Evolutionary conservation across 2,329 filamentous ascomycete species (phyloP).

Genomic region (Paramyrothecium roridum): DNA sequence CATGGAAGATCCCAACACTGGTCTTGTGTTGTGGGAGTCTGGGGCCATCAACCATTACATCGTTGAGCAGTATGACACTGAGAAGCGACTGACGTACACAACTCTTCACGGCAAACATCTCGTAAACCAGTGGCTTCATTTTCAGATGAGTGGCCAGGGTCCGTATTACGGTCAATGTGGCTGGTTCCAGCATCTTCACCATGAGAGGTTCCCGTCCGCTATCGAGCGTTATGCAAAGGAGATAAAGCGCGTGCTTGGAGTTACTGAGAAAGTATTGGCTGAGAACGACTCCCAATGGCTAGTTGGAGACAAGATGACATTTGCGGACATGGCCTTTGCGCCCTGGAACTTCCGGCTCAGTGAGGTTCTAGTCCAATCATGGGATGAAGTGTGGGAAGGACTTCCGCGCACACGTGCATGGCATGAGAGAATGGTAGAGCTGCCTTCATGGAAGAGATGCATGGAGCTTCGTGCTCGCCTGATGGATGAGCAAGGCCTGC

Average conservation of each 20-base stretch:
- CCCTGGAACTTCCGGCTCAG: conserved; percentile 17
- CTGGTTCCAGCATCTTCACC: conserved; percentile 13
- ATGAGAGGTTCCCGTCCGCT: conserved; percentile 15
- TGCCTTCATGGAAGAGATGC: conserved; percentile 26
- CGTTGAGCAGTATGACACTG: conserved; percentile 14
- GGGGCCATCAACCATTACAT: conserved; percentile 16
- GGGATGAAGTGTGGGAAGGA: conserved; percentile 20
- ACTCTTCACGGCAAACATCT: background rate
- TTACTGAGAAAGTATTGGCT: conserved; percentile 10
- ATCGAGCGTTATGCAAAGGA: conserved; percentile 21
- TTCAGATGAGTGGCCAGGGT: conserved; percentile 23
- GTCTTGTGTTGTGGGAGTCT: conserved; percentile 15
- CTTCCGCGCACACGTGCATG: conserved; percentile 24
- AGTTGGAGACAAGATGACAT: conserved; percentile 7
- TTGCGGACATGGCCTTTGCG: conserved; percentile 4
- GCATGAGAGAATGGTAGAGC: conserved; percentile 29
- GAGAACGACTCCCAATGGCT: conserved; percentile 5
- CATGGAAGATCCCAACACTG: conserved; percentile 13
- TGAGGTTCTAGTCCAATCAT: conserved; percentile 13
- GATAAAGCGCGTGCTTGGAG: conserved; percentile 17
- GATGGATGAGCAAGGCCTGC: conserved; percentile 32
- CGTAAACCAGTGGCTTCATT: conserved; percentile 15
- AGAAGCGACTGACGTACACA: conserved; percentile 8
- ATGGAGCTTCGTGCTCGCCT: conserved; percentile 26
- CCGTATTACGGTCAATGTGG: conserved; percentile 22